These are phyloP conservation scores for Aureobasidium sp. DNA, from an alignment of 2,329 filamentous ascomycete genomes.

Conservation along the genomic window DNA sequence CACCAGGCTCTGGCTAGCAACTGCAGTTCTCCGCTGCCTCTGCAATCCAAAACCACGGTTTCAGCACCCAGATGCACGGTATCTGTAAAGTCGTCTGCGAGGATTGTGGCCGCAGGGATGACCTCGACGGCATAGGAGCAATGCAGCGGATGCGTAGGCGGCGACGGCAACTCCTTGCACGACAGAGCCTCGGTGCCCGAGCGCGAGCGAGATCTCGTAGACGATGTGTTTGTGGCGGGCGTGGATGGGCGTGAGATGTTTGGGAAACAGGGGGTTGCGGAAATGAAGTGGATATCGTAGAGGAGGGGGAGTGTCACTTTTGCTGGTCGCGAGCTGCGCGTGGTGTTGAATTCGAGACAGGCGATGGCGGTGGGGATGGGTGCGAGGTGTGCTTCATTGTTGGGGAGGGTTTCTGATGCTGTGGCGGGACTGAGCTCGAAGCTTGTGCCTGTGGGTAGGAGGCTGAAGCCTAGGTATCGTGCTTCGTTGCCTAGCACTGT, in stretches of 20 bases:
- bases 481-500: conserved; percentile 22
- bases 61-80: conserved; percentile 18
- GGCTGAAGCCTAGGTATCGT: conserved; percentile 18
- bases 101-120: conserved; percentile 25
- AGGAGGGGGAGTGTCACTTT: conserved; percentile 31
- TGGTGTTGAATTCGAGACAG: conserved; percentile 13
- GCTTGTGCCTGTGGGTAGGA: conserved; percentile 12
- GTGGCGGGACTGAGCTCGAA: not conserved
- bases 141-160: conserved; percentile 33
- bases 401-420: not conserved
- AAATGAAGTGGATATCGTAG: conserved; percentile 46
- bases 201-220: not conserved
- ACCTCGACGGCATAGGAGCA: conserved; percentile 29
- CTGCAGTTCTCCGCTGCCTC: conserved; percentile 57
- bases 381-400: not conserved
- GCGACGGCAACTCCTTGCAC: conserved; percentile 21
- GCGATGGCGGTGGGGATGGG: not conserved
- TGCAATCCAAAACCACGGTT: conserved; percentile 37
- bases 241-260: conserved; percentile 9
- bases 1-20: conserved; percentile 64
- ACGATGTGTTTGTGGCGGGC: not conserved
- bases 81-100: conserved; percentile 17
- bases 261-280: conserved; percentile 42
- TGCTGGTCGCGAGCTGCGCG: conserved; percentile 14
- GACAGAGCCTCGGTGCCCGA: not conserved